Evolutionary conservation across 2,329 filamentous ascomycete species (phyloP).

Genomic region (Ophiocordyceps sinensis): DNA sequence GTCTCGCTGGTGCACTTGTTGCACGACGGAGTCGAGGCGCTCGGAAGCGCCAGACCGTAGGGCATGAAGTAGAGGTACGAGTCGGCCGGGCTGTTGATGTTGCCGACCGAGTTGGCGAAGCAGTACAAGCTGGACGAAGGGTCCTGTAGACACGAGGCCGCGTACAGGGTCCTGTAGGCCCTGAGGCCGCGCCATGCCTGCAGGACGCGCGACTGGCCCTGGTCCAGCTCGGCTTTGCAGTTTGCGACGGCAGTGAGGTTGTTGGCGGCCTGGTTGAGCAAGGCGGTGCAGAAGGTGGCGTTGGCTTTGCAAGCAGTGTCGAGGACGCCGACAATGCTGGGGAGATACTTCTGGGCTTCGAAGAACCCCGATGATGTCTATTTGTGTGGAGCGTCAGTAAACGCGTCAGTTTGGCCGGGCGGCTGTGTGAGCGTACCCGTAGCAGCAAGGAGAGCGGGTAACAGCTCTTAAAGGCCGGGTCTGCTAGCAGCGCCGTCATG

Average conservation of each 20-base stretch:
- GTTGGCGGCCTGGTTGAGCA: slow-evolving; percentile 50
- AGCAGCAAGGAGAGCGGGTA: slow-evolving; percentile 76
- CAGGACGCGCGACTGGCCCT: slow-evolving; percentile 53
- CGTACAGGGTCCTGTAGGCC: slow-evolving; percentile 65
- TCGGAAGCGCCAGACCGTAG: slow-evolving; percentile 57
- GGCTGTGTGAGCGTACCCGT: slow-evolving; percentile 37
- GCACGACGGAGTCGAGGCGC: slow-evolving; percentile 57
- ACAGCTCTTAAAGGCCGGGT: slow-evolving; percentile 56
- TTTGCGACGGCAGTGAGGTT: slow-evolving; percentile 47
- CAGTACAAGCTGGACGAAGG: slow-evolving; percentile 53
- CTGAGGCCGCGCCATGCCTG: slow-evolving; percentile 64
- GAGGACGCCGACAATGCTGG: slow-evolving; percentile 61
- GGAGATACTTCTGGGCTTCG: slow-evolving; percentile 55
- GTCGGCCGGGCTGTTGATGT: slow-evolving; percentile 53
- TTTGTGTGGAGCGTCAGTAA: neutral
- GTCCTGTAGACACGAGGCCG: slow-evolving; percentile 65
- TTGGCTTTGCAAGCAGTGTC: slow-evolving; percentile 64
- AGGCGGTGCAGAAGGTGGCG: slow-evolving; percentile 45
- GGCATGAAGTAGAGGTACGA: slow-evolving; percentile 78
- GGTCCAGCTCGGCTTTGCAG: slow-evolving; percentile 58
- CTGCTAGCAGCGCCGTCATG: slow-evolving; percentile 50
- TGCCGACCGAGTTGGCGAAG: slow-evolving; percentile 75
- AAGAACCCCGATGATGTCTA: slow-evolving; percentile 80
- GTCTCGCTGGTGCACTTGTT: slow-evolving; percentile 61
- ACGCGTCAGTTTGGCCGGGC: no score